These are phyloP conservation scores for Micractinium sp. DNA, from an alignment of 139 green algal species.

Conservation along the genomic window DNA sequence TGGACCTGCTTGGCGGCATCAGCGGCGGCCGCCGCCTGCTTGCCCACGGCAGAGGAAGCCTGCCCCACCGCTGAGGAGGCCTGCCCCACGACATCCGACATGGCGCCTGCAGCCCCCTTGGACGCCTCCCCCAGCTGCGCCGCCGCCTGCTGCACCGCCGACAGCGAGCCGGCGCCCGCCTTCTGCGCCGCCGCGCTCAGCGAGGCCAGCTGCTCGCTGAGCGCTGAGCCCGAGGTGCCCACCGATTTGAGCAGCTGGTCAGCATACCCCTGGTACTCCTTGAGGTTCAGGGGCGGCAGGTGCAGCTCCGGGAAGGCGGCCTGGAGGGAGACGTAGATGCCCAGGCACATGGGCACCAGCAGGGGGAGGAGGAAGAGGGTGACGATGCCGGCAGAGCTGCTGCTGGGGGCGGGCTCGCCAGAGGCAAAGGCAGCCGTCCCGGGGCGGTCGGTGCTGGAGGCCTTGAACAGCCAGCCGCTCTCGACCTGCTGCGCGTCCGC, in stretches of 20 bases:
- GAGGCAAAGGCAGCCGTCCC: background rate
- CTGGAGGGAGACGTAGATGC: background rate
- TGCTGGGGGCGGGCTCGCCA: background rate
- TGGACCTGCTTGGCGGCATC: background rate
- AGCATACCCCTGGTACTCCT: background rate
- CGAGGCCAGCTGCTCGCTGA: background rate
- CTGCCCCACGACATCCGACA: background rate
- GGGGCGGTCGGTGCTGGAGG: background rate
- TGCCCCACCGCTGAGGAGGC: background rate
- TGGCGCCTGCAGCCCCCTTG: background rate
- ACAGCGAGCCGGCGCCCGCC: background rate
- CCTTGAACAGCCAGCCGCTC: no score
- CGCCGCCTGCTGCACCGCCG: background rate
- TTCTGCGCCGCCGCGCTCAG: background rate
- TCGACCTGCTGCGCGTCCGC: background rate
- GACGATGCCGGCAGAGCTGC: background rate
- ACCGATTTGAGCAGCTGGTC: background rate
- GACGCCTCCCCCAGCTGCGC: background rate
- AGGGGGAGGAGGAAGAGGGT: background rate
- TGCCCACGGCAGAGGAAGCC: background rate
- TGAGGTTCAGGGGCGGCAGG: background rate
- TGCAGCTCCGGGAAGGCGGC: background rate
- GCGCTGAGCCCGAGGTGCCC: background rate
- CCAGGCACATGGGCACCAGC: background rate
- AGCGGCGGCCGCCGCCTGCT: background rate